phyloP scores from a whole-genome alignment of 2,329 filamentous ascomycete genomes.

The Clonostachys rosea region DNA sequence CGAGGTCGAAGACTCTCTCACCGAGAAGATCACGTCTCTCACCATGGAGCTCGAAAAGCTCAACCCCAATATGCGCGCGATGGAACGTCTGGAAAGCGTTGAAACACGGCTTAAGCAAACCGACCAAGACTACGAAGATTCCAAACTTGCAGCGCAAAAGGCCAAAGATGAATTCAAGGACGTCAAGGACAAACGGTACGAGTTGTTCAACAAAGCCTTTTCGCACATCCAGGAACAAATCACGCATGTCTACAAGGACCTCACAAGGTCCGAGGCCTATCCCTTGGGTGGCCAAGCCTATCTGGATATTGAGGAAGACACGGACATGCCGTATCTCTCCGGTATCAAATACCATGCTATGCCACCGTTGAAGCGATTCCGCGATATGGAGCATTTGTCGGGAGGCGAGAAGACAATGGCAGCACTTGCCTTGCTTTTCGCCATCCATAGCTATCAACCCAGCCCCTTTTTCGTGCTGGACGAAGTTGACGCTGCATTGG shows the following conservation, averaged over 20 bases:
- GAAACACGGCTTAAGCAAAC: constrained; percentile 78
- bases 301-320: constrained; percentile 88
- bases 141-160: constrained; percentile 66
- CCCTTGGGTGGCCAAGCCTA: constrained; percentile 87
- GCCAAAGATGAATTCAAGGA: constrained; percentile 81
- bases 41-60: constrained; percentile 84
- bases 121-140: constrained; percentile 85
- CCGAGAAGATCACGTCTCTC: constrained; percentile 72
- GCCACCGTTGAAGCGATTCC: constrained; percentile 96
- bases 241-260: constrained; percentile 86
- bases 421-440: constrained; percentile 90
- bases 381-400: constrained; percentile 97
- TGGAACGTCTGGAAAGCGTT: constrained; percentile 83
- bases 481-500: constrained; percentile 96
- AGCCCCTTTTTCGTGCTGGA: constrained; percentile 97
- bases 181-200: constrained; percentile 76
- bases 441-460: constrained; percentile 93
- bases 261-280: constrained; percentile 86
- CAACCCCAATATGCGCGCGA: constrained; percentile 93
- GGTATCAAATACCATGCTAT: constrained; percentile 99
- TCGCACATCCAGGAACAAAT: constrained; percentile 94
- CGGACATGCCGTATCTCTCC: constrained; percentile 91
- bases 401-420: constrained; percentile 99
- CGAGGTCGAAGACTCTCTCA: constrained; percentile 68
- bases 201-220: constrained; percentile 94